Conservation (phyloP, 306 rosid genomes). For the Rubus idaeus region DNA sequence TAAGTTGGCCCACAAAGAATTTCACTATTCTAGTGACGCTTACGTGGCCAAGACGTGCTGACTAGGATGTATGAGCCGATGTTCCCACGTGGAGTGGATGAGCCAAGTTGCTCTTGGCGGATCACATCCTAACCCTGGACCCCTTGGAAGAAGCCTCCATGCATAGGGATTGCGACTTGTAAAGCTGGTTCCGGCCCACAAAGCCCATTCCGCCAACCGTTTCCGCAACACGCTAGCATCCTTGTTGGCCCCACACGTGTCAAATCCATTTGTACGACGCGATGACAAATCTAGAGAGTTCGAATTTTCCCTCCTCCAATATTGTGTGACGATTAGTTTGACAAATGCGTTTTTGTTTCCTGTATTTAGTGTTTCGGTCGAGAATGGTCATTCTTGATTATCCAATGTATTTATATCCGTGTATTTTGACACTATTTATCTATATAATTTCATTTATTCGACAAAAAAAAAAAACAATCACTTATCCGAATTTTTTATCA, state of each 20-base stretch:
- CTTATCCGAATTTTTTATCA: no score
- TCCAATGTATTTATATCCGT: no score
- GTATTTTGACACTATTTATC: no score
- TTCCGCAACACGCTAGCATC: constrained; percentile 31
- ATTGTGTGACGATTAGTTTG: no score
- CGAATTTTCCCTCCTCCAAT: background rate
- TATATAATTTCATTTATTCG: no score
- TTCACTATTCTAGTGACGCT: background rate
- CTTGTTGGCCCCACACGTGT: constrained; percentile 38
- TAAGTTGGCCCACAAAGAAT: background rate
- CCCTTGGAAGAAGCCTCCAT: constrained; percentile 8
- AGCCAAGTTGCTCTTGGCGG: constrained; percentile 23
- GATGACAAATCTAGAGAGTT: background rate
- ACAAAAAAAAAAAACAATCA: no score
- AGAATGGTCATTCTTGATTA: no score
- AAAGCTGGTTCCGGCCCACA: constrained; percentile 48
- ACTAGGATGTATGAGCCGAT: constrained; percentile 20
- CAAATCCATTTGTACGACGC: constrained; percentile 24
- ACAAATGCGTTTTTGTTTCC: no score
- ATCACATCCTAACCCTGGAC: constrained; percentile 34
- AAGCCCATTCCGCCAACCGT: constrained; percentile 63
- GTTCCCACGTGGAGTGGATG: constrained; percentile 48
- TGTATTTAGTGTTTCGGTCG: no score
- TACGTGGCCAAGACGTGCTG: constrained; percentile 34
- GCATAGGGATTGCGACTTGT: constrained; percentile 31